A percentile compares a stretch with the other conserved stretches of the same genome.
phyloP scores from a whole-genome alignment of 2,329 filamentous ascomycete species.

The Aspergillus vadensis region DNA sequence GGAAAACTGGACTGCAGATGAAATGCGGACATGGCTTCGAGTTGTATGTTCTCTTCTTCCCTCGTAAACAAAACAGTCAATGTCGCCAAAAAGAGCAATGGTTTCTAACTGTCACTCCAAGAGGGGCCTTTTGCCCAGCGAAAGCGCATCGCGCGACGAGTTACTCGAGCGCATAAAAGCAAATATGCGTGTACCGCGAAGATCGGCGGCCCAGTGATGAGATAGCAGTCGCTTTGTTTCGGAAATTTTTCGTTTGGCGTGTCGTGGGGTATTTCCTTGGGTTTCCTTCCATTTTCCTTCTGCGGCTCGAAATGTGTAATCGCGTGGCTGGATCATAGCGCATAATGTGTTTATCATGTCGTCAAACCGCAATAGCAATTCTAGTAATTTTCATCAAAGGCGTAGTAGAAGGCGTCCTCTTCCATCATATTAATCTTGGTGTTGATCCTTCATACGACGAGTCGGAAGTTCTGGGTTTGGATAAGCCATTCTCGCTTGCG shows the following conservation, averaged over 20 bases:
- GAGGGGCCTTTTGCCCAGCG: conserved; percentile 65
- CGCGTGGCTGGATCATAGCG: conserved; percentile 2
- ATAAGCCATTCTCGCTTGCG: conserved; percentile 65
- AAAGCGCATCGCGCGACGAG: conserved; percentile 62
- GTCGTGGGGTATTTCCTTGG: not conserved
- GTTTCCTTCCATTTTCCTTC: not conserved
- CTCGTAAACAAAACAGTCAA: not conserved
- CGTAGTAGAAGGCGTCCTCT: not conserved
- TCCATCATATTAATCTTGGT: not conserved
- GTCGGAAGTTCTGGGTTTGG: conserved; percentile 71
- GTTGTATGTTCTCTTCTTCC: conserved; percentile 58
- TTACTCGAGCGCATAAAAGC: conserved; percentile 69
- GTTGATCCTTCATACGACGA: conserved; percentile 45
- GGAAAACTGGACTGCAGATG: conserved; percentile 73
- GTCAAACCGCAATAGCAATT: not conserved
- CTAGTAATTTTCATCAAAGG: not conserved
- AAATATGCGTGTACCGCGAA: conserved; percentile 59
- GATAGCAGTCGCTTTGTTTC: not conserved
- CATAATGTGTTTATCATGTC: not conserved
- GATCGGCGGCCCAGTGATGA: conserved; percentile 3
- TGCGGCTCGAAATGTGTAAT: conserved; percentile 1
- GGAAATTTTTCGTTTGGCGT: not conserved
- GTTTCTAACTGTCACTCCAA: conserved; percentile 35
- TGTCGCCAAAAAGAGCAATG: conserved; percentile 1
- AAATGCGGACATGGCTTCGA: conserved; percentile 78